Percentiles rank a stretch among this genome's conserved stretches.
These are phyloP conservation scores for Fusarium sacchari DNA, from an alignment of 2,329 filamentous ascomycete genomes.

Conservation along the genomic window DNA sequence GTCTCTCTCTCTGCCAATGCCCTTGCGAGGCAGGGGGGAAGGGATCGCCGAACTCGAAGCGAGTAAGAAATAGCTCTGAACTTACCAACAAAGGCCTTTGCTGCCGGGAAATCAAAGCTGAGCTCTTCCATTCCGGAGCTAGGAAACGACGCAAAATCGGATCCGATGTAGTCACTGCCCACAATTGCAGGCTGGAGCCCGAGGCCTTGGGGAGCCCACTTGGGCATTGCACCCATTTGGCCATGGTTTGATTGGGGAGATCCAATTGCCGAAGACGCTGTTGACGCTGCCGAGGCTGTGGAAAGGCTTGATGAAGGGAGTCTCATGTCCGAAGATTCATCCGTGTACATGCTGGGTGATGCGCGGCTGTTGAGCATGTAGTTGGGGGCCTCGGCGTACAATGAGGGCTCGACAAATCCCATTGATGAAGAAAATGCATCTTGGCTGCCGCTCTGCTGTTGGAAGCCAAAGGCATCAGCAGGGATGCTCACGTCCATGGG, in stretches of 20 bases:
- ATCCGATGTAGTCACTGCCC: constrained; percentile 63
- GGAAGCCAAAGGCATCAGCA: constrained; percentile 57
- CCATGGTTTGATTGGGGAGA: constrained; percentile 72
- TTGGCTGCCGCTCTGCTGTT: constrained; percentile 48
- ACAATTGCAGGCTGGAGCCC: constrained; percentile 73
- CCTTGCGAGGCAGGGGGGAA: constrained; percentile 24
- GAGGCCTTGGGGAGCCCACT: constrained; percentile 66
- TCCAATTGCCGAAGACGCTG: constrained; percentile 72
- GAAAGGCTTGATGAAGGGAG: constrained; percentile 68
- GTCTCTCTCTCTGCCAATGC: constrained; percentile 32
- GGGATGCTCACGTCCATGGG: constrained; percentile 61
- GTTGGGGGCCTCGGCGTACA: constrained; percentile 58
- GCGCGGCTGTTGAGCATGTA: constrained; percentile 59
- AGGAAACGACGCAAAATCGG: constrained; percentile 65
- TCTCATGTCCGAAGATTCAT: constrained; percentile 59
- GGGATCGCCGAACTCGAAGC: constrained; percentile 32
- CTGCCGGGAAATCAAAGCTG: constrained; percentile 58
- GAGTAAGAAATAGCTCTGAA: constrained; percentile 44
- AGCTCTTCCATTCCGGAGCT: constrained; percentile 61
- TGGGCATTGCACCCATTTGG: constrained; percentile 65
- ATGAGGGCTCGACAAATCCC: constrained; percentile 55
- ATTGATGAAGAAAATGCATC: constrained; percentile 50
- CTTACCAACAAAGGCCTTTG: constrained; percentile 69
- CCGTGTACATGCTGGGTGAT: constrained; percentile 61
- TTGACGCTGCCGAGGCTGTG: constrained; percentile 69